phyloP scores from a whole-genome alignment of 129 eudicot genomes.

The Helianthus annuus region DNA sequence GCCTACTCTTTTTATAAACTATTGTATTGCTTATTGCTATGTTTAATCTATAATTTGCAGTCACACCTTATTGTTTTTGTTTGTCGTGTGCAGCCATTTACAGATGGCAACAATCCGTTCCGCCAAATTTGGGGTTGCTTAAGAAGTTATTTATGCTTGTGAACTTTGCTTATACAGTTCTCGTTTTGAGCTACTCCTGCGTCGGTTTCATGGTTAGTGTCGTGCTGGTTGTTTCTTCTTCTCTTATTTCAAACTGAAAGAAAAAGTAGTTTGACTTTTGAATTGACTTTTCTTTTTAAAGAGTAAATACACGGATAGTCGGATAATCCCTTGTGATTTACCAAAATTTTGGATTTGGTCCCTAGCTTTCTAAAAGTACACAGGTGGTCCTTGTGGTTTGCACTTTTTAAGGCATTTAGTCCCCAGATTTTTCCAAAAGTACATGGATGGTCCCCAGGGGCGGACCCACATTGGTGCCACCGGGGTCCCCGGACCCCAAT shows the following conservation, averaged over 20 bases:
- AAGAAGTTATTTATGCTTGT: constrained; percentile 47
- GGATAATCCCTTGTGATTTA: too few species aligned
- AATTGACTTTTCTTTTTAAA: not conserved
- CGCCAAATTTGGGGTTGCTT: constrained; percentile 35
- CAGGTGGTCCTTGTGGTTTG: too few species aligned
- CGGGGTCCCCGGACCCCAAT: too few species aligned
- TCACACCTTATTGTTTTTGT: not conserved
- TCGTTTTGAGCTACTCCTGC: constrained; percentile 76
- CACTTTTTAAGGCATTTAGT: too few species aligned
- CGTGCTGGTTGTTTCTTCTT: not conserved
- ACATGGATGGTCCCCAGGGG: too few species aligned
- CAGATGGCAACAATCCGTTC: constrained; percentile 83
- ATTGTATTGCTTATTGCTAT: not conserved
- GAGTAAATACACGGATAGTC: too few species aligned
- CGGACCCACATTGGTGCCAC: too few species aligned
- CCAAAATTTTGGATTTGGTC: too few species aligned
- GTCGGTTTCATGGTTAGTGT: constrained; percentile 80
- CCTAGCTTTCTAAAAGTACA: too few species aligned
- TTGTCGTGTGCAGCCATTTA: constrained; percentile 56
- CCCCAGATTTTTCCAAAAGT: too few species aligned
- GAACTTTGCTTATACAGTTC: constrained; percentile 67
- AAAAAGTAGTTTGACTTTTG: constrained; percentile 4
- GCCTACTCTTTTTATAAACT: not conserved
- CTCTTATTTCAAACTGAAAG: not conserved
- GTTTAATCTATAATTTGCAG: not conserved